phyloP scores from a whole-genome alignment of 306 rosid species.

The Castanopsis chinensis region DNA sequence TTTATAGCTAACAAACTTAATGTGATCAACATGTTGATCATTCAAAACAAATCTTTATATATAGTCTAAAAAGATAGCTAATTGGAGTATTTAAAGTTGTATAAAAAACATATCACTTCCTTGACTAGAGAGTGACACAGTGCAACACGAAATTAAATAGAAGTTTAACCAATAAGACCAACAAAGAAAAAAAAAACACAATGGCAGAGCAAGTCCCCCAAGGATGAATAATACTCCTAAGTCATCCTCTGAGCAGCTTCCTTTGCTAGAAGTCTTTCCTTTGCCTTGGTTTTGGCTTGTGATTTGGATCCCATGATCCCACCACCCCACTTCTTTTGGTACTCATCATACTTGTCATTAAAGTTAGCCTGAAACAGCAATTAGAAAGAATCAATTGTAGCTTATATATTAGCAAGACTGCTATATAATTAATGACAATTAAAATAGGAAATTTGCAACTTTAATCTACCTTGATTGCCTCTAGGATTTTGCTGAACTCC shows the following conservation, averaged over 20 bases:
- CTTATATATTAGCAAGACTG: not conserved
- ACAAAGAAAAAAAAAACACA: not conserved
- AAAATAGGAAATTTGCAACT: not conserved
- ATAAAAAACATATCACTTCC: not conserved
- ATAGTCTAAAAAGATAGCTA: not conserved
- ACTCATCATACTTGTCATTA: conserved; percentile 69
- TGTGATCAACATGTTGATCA: not conserved
- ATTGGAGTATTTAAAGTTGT: not conserved
- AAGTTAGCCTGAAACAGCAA: conserved; percentile 59
- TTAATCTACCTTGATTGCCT: conserved; percentile 67
- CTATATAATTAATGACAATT: not conserved
- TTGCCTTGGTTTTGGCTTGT: conserved; percentile 72
- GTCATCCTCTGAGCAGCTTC: conserved; percentile 80
- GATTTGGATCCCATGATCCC: conserved; percentile 90
- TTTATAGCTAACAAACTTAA: not conserved
- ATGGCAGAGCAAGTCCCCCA: not conserved
- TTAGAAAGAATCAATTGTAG: not conserved
- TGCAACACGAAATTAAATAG: not conserved
- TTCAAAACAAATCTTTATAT: not conserved
- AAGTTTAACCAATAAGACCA: not conserved
- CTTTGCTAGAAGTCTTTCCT: conserved; percentile 65
- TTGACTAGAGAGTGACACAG: not conserved
- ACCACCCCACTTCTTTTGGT: conserved; percentile 85
- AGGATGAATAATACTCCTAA: not conserved
- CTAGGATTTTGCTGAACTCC: conserved; percentile 67